Conservation (phyloP, 768 basidiomycete species). For the Xerocomellus chrysenteron region DNA sequence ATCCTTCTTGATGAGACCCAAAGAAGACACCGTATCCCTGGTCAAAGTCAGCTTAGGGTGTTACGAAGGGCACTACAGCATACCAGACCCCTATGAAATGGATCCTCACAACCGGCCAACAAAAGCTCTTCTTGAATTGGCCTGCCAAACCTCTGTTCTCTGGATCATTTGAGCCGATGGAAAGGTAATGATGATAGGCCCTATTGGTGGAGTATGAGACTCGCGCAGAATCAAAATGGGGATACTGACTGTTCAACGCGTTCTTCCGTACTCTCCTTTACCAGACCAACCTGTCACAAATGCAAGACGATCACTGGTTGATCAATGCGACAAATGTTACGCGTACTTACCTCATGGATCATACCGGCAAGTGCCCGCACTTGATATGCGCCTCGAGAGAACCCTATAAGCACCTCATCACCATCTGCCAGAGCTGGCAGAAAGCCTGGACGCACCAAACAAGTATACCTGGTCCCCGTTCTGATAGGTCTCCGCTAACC, state of each 20-base stretch:
- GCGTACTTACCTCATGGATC: slow-evolving; percentile 31
- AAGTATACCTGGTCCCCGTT: slow-evolving; percentile 32
- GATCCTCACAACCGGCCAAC: slow-evolving; percentile 18
- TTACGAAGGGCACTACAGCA: neutral
- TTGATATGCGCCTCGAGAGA: slow-evolving; percentile 45
- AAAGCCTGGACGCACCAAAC: slow-evolving; percentile 30
- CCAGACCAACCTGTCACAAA: neutral
- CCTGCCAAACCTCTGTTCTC: slow-evolving; percentile 3
- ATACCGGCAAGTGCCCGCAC: slow-evolving; percentile 37
- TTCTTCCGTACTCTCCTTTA: neutral
- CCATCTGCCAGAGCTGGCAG: neutral
- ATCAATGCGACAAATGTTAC: too few species aligned
- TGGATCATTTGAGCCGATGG: slow-evolving; percentile 28
- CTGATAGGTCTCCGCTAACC: neutral
- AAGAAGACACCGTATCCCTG: slow-evolving; percentile 16
- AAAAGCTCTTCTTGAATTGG: slow-evolving; percentile 31
- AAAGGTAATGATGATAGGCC: neutral
- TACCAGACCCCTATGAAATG: slow-evolving; percentile 39
- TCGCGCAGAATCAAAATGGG: neutral
- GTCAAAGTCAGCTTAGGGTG: neutral
- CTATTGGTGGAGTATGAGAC: neutral
- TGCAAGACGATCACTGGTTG: neutral
- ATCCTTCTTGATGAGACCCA: slow-evolving; percentile 1
- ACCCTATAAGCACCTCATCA: slow-evolving; percentile 26
- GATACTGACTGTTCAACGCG: slow-evolving; percentile 1